Conservation (phyloP, 805 yeast species). For the Candida ulmi region DNA sequence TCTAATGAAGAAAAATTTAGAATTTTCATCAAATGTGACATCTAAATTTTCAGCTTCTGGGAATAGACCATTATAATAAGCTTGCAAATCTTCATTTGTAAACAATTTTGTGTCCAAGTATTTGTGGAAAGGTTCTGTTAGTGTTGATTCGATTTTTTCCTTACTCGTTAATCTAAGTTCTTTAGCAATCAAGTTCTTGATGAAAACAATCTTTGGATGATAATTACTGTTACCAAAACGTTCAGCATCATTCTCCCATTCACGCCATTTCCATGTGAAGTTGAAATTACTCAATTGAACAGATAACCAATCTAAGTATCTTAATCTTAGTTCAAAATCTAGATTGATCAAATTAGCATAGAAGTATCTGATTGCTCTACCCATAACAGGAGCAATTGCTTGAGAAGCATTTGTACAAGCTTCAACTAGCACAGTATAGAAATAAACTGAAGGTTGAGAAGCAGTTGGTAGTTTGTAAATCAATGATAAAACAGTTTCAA, state of each 20-base stretch:
- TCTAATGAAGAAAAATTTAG: slow-evolving; percentile 33
- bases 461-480: slow-evolving; percentile 70
- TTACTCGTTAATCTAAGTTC: slow-evolving; percentile 81
- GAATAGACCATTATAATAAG: slow-evolving; percentile 32
- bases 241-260: slow-evolving; percentile 70
- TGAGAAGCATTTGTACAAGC: slow-evolving; percentile 78
- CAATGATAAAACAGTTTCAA: slow-evolving; percentile 75
- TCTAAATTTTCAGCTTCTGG: slow-evolving; percentile 18
- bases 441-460: slow-evolving; percentile 67
- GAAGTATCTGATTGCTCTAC: slow-evolving; percentile 82
- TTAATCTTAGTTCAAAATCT: slow-evolving; percentile 69
- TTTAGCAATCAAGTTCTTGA: slow-evolving; percentile 73
- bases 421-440: slow-evolving; percentile 77
- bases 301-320: slow-evolving; percentile 86
- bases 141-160: slow-evolving; percentile 62
- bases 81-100: slow-evolving; percentile 26
- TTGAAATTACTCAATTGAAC: slow-evolving; percentile 90
- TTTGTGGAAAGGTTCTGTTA: slow-evolving; percentile 52
- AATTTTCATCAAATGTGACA: slow-evolving; percentile 17
- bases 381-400: slow-evolving; percentile 90
- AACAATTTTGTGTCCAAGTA: slow-evolving; percentile 41
- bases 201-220: slow-evolving; percentile 71
- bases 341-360: slow-evolving; percentile 60
- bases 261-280: slow-evolving; percentile 97
- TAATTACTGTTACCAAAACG: slow-evolving; percentile 38